Base-by-base conservation (phyloP, 106 monocot genomes). In the Hemerocallis citrina region DNA sequence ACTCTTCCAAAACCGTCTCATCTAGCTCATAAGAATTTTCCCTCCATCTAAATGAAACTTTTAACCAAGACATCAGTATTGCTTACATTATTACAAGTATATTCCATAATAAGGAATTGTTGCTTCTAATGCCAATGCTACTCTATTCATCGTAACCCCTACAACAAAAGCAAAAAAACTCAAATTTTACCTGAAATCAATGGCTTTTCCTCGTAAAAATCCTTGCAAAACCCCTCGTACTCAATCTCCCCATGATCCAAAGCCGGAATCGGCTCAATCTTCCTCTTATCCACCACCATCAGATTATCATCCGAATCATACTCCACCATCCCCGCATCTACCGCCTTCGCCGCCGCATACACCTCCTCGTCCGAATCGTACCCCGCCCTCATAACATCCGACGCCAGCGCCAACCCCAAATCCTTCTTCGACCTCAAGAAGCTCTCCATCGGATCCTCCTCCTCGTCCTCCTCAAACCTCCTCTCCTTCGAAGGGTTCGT, bases 301-400 rank as follows among this genome's bases (percentile, higher is more conserved):
- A 82, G 91, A 49, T 96, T 96, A 64, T 96, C 96, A 59, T 96
- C 87, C 10, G 86, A 86, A 62, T 96, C 96, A 37, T 96, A 96
- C 71, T 96, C 96, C 20, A 96, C 45, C 81, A 85, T 57, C 70
- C 96, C 96, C 1, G 96, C 96, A 71, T 96, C 96, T 34, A 96
- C 87, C 5, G 96, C 96, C 79, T 96, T 91, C 7, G 96, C 96
- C 14, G 87, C 96, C 1, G 91, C 96, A 39, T 96, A 96, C 21
- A 96, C 96, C 81, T 96, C 96, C 74, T 96, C 91, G 45, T 96
- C 96, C 14, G 96, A 96, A 46, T 77, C 61, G 38, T 91, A 96
- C 31, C 96, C 96, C 5, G 96, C 96, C 51, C 70, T 63, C 20
- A 96, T 65, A 22, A 72, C 96, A 4, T 96, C 96, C 23, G 96